Percentiles rank a stretch among this genome's conserved stretches.
Evolutionary conservation across 2,329 filamentous ascomycete species (phyloP).

Genomic region (Aspergillus fumigatiaffinis): DNA sequence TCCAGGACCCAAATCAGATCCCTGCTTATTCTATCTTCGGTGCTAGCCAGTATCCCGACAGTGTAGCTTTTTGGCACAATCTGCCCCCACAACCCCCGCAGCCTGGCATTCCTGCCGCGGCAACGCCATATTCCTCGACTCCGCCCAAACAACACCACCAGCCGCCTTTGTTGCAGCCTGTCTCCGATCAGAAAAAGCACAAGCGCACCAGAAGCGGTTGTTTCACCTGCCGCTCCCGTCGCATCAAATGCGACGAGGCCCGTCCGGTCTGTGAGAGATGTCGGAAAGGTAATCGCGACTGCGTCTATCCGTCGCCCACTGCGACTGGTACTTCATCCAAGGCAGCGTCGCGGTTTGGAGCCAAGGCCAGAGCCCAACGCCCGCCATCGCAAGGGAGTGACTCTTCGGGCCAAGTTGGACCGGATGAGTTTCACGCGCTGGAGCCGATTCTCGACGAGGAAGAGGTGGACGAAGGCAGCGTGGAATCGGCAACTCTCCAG

Average conservation of each 20-base stretch:
- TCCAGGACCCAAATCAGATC: constrained; percentile 22
- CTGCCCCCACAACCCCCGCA: constrained; percentile 19
- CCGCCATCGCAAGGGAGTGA: constrained; percentile 44
- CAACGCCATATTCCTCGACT: constrained; percentile 17
- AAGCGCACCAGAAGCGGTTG: constrained; percentile 90
- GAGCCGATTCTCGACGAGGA: constrained; percentile 44
- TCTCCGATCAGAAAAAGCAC: constrained; percentile 76
- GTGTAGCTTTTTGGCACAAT: constrained; percentile 44
- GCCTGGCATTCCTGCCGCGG: constrained; percentile 11
- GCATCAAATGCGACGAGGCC: constrained; percentile 92
- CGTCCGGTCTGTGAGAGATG: constrained; percentile 87
- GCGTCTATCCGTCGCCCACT: constrained; percentile 71
- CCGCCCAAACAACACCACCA: constrained; percentile 19
- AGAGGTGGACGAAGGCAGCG: constrained; percentile 26
- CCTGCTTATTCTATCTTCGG: constrained; percentile 33
- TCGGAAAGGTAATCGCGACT: constrained; percentile 85
- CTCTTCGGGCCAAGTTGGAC: constrained; percentile 50
- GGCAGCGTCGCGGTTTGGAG: constrained; percentile 35
- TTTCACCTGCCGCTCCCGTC: constrained; percentile 81
- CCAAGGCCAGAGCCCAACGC: constrained; percentile 39
- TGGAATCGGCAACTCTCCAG: constrained; percentile 18
- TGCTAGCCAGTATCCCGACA: constrained; percentile 38
- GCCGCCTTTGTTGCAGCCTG: constrained; percentile 27
- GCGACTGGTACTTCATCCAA: constrained; percentile 38
- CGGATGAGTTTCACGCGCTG: constrained; percentile 37